Conservation (phyloP, 148 eudicot species). For the Agrostemma githago region DNA sequence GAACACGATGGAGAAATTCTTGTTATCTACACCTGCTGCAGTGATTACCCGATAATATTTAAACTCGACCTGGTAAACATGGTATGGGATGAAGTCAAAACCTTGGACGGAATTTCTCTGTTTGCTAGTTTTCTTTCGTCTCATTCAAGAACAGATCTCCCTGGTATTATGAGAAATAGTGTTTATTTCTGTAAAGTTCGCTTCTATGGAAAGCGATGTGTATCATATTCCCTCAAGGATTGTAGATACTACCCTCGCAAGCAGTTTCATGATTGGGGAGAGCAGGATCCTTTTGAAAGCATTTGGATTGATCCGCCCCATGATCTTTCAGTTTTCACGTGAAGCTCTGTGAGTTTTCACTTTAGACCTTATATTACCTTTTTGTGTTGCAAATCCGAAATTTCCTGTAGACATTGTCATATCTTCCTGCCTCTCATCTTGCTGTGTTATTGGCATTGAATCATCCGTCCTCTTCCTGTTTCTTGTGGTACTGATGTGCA, state of each 20-base stretch:
- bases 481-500: not conserved
- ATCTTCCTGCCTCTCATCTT: not conserved
- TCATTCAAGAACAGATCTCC: conserved; percentile 67
- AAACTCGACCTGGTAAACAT: conserved; percentile 50
- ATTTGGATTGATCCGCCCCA: conserved; percentile 78
- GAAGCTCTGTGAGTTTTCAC: conserved; percentile 24
- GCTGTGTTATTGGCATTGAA: not conserved
- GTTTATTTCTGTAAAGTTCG: conserved; percentile 77
- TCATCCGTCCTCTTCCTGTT: not conserved
- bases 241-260: conserved; percentile 70
- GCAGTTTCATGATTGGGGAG: conserved; percentile 84
- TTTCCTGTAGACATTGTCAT: not conserved
- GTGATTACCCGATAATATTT: conserved; percentile 66
- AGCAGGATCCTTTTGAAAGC: conserved; percentile 81
- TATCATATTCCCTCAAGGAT: conserved; percentile 62
- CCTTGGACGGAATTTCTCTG: conserved; percentile 56
- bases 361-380: conserved; percentile 7
- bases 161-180: conserved; percentile 67
- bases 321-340: conserved; percentile 43
- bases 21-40: conserved; percentile 64
- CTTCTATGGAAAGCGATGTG: conserved; percentile 65
- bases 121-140: conserved; percentile 78
- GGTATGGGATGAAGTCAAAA: conserved; percentile 66
- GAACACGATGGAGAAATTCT: conserved; percentile 67
- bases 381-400: conserved; percentile 7